phyloP scores from a whole-genome alignment of 768 basidiomycete species.

The Coprinellus micaceus region DNA sequence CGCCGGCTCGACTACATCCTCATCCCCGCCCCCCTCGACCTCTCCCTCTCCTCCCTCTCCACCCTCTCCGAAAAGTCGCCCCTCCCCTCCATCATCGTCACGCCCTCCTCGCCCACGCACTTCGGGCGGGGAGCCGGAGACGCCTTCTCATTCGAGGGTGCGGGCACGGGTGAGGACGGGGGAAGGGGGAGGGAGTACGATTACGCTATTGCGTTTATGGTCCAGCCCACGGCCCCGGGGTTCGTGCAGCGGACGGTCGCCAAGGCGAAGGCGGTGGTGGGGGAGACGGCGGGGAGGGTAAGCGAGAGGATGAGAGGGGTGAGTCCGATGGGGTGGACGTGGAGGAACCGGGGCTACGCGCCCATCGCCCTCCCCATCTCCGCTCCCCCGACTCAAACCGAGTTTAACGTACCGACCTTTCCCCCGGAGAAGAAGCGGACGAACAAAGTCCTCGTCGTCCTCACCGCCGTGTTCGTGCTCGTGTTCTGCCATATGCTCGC shows the following conservation, averaged over 20 bases:
- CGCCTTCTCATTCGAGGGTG: too few relatives aligned
- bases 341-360: not conserved
- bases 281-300: not conserved
- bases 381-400: not conserved
- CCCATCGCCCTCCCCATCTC: constrained; percentile 8
- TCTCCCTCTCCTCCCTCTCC: constrained; percentile 60
- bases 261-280: constrained; percentile 10
- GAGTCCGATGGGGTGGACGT: constrained; percentile 13
- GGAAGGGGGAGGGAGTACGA: too few relatives aligned
- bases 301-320: not conserved
- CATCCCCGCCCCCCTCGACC: constrained; percentile 78
- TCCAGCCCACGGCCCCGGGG: constrained; percentile 54
- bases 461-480: constrained; percentile 46
- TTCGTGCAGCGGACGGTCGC: constrained; percentile 51
- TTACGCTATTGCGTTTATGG: constrained; percentile 76
- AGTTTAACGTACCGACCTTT: not conserved
- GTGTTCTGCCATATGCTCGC: constrained; percentile 28
- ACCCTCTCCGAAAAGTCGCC: constrained; percentile 65
- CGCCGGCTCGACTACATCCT: constrained; percentile 70
- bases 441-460: constrained; percentile 39
- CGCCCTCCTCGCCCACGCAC: constrained; percentile 68
- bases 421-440: not conserved
- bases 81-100: constrained; percentile 79
- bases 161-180: too few relatives aligned
- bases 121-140: too few relatives aligned